A percentile compares a stretch with the other conserved stretches of the same genome.
These are phyloP conservation scores for Colletotrichum orbiculare DNA, from an alignment of 2,329 filamentous ascomycete genomes.

Conservation along the genomic window DNA sequence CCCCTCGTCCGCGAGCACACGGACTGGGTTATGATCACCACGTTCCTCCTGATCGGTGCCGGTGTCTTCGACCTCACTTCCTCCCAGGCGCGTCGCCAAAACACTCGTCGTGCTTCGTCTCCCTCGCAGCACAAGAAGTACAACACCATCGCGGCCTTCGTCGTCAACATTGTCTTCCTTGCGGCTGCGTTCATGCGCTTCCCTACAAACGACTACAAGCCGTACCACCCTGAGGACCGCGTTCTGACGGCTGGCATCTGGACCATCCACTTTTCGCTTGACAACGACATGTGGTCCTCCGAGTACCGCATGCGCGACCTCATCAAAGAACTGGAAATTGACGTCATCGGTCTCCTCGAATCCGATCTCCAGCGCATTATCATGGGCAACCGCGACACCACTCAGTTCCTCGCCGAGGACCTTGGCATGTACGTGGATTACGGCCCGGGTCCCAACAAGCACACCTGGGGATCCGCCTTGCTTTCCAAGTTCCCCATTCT, in stretches of 20 bases:
- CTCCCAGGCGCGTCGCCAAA: conserved; percentile 56
- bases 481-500: conserved; percentile 98
- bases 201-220: conserved; percentile 89
- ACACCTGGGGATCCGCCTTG: conserved; percentile 94
- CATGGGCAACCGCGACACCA: conserved; percentile 98
- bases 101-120: conserved; percentile 46
- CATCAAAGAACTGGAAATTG: conserved; percentile 94
- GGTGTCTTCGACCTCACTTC: conserved; percentile 81
- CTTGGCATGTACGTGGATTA: conserved; percentile 99
- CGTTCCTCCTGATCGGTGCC: conserved; percentile 84
- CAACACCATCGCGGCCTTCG: conserved; percentile 69
- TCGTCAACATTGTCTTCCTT: conserved; percentile 83
- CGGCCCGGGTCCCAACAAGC: conserved; percentile 97
- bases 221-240: conserved; percentile 89
- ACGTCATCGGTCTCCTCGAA: conserved; percentile 94
- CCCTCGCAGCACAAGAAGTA: conserved; percentile 62
- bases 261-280: conserved; percentile 97
- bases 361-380: conserved; percentile 96
- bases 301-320: conserved; percentile 93
- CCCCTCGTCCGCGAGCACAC: conserved; percentile 93
- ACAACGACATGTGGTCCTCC: conserved; percentile 99
- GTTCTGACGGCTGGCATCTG: conserved; percentile 95
- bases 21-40: conserved; percentile 92
- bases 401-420: conserved; percentile 94
- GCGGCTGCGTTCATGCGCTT: conserved; percentile 89